Evolutionary conservation across 2,329 filamentous ascomycete species (phyloP).

Genomic region (Mycosphaerella sp.): DNA sequence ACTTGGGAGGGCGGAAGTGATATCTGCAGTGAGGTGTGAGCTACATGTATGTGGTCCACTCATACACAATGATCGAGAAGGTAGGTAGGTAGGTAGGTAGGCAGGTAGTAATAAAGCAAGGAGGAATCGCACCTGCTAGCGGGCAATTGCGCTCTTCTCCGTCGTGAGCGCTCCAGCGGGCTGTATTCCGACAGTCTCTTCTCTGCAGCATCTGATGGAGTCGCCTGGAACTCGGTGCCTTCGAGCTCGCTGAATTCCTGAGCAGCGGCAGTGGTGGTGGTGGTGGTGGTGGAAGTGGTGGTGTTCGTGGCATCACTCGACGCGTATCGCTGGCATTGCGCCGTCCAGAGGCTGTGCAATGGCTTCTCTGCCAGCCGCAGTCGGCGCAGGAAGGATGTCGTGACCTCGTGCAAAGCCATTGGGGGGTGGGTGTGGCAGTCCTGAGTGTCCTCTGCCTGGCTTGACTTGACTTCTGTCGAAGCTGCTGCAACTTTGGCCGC

Average conservation of each 20-base stretch:
- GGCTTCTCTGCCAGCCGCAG: constrained; percentile 21
- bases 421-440: background rate
- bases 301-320: constrained; percentile 15
- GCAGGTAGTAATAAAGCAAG: no score
- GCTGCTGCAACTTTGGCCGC: background rate
- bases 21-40: constrained; percentile 55
- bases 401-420: constrained; percentile 33
- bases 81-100: no score
- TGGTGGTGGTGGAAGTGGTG: no score
- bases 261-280: constrained; percentile 14
- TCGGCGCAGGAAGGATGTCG: constrained; percentile 27
- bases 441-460: background rate
- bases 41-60: background rate
- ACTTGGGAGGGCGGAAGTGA: constrained; percentile 89
- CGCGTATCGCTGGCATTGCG: constrained; percentile 30
- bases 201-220: constrained; percentile 36
- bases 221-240: constrained; percentile 37
- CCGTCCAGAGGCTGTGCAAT: constrained; percentile 18
- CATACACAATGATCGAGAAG: background rate
- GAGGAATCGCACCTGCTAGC: constrained; percentile 16
- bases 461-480: background rate
- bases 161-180: constrained; percentile 37
- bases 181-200: constrained; percentile 45
- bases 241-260: constrained; percentile 41
- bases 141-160: constrained; percentile 19